A percentile compares a stretch with the other conserved stretches of the same genome.
Conservation (phyloP, 2,329 filamentous ascomycete species). For the Xylariaceae sp. region DNA sequence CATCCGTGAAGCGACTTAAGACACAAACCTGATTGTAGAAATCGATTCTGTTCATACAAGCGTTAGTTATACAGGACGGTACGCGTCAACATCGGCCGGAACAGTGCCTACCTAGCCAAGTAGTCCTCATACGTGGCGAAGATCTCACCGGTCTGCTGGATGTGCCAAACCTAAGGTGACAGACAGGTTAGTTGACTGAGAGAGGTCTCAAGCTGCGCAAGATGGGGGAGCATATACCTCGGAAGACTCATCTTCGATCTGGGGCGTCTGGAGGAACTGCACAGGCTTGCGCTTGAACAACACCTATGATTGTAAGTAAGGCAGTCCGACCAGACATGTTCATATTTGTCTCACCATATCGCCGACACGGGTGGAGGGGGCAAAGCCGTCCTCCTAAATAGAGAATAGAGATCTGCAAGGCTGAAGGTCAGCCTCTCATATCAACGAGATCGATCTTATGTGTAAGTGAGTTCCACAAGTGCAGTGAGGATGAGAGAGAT, state of each 20-base stretch:
- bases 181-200: slow-evolving; percentile 19
- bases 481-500: background rate
- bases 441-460: background rate
- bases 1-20: background rate
- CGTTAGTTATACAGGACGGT: slow-evolving; percentile 29
- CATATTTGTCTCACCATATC: slow-evolving; percentile 3
- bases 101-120: slow-evolving; percentile 62
- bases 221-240: slow-evolving; percentile 55
- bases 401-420: slow-evolving; percentile 36
- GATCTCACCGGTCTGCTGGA: slow-evolving; percentile 82
- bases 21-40: slow-evolving; percentile 79
- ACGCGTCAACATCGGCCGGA: background rate
- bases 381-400: slow-evolving; percentile 9
- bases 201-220: background rate
- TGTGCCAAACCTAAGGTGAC: slow-evolving; percentile 75
- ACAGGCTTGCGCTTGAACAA: slow-evolving; percentile 95
- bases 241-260: slow-evolving; percentile 71
- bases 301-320: slow-evolving; percentile 54
- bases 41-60: slow-evolving; percentile 59
- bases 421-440: slow-evolving; percentile 33
- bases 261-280: slow-evolving; percentile 66
- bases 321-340: slow-evolving; percentile 5
- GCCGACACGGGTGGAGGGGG: slow-evolving; percentile 26
- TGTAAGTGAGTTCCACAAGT: slow-evolving; percentile 6
- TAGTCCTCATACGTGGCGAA: slow-evolving; percentile 88